These are phyloP conservation scores for Fonsecaea pedrosoi DNA, from an alignment of 2,329 filamentous ascomycete genomes.

Conservation along the genomic window DNA sequence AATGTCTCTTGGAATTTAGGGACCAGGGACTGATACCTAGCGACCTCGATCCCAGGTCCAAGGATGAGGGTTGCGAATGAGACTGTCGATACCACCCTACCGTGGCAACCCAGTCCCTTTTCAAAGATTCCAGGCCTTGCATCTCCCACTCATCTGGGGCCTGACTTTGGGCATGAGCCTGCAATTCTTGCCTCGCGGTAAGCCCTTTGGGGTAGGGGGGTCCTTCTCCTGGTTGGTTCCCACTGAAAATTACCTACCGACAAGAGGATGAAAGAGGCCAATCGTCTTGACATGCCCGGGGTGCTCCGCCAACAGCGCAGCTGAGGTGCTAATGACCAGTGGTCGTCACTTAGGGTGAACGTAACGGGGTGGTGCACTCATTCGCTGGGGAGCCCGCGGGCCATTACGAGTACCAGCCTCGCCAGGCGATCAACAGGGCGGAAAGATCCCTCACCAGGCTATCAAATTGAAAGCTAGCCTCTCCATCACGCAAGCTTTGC, in stretches of 20 bases:
- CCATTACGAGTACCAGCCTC: too few relatives aligned
- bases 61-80: background rate
- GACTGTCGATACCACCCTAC: slow-evolving; percentile 1
- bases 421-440: too few relatives aligned
- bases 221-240: background rate
- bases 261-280: background rate
- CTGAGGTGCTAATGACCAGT: background rate
- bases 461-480: too few relatives aligned
- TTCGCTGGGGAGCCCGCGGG: too few relatives aligned
- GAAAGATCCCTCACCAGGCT: too few relatives aligned
- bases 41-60: too few relatives aligned
- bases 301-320: background rate
- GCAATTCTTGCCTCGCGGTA: background rate
- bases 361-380: too few relatives aligned
- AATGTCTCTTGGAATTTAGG: too few relatives aligned
- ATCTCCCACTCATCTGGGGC: background rate
- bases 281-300: background rate
- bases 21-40: too few relatives aligned
- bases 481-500: too few relatives aligned
- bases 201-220: background rate
- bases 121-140: background rate
- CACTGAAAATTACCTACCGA: background rate
- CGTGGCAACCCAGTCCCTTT: background rate
- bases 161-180: background rate
- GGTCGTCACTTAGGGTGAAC: background rate